A percentile compares a stretch with the other conserved stretches of the same genome.
Evolutionary conservation across 2,329 filamentous ascomycete genomes (phyloP).

Genomic region (Peltaster fructicola): DNA sequence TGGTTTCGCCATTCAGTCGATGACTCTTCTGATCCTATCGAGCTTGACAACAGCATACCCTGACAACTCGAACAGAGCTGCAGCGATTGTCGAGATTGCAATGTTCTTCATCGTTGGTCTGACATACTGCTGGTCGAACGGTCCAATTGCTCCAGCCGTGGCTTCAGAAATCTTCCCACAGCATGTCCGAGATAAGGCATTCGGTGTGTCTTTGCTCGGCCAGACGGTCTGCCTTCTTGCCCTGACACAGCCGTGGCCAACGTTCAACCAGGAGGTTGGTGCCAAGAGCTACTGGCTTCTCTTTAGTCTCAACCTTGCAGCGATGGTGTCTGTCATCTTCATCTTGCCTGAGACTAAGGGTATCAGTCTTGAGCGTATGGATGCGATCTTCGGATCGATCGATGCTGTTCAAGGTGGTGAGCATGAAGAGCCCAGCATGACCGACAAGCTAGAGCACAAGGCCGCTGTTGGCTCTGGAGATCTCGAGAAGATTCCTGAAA

Average conservation of each 20-base stretch:
- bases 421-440: no score
- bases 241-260: conserved; percentile 25
- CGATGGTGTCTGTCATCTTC: conserved; percentile 40
- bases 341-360: conserved; percentile 57
- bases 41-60: conserved; percentile 23
- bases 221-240: conserved; percentile 23
- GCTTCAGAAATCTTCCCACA: conserved; percentile 25
- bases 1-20: conserved; percentile 22
- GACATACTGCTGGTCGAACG: conserved; percentile 26
- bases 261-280: conserved; percentile 22
- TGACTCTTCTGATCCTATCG: conserved; percentile 21
- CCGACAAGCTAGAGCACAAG: no score
- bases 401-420: conserved; percentile 23
- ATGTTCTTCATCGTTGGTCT: conserved; percentile 28
- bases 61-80: conserved; percentile 20
- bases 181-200: conserved; percentile 25
- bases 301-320: conserved; percentile 22
- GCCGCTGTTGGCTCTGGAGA: no score
- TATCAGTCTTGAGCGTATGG: conserved; percentile 13
- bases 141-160: conserved; percentile 22
- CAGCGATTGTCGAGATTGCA: conserved; percentile 23
- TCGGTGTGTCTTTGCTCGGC: conserved; percentile 19
- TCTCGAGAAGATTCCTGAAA: no score
- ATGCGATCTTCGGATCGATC: conserved; percentile 15
- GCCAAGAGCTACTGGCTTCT: conserved; percentile 24